phyloP scores from a whole-genome alignment of 768 basidiomycete species.

The Austroboletus festivus region DNA sequence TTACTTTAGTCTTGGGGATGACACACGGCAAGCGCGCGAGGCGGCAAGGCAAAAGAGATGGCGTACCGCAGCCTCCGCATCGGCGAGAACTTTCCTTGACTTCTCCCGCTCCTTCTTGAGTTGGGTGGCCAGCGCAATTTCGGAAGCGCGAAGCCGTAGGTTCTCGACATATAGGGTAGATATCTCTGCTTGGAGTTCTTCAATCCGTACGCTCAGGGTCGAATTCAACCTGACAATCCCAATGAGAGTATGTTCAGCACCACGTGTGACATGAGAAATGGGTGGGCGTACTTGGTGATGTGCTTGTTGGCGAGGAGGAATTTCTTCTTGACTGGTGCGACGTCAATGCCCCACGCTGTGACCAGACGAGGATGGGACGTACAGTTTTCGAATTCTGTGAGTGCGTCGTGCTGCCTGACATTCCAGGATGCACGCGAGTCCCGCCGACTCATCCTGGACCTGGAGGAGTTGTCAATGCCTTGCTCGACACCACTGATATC shows the following conservation, averaged over 20 bases:
- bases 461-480: slow-evolving; percentile 21
- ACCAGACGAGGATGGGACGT: slow-evolving; percentile 28
- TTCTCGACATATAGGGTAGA: slow-evolving; percentile 82
- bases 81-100: slow-evolving; percentile 64
- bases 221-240: slow-evolving; percentile 67
- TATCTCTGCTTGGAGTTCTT: slow-evolving; percentile 81
- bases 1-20: too few relatives aligned
- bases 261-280: slow-evolving; percentile 1
- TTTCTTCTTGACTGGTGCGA: slow-evolving; percentile 82
- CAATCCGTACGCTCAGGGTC: slow-evolving; percentile 77
- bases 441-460: slow-evolving; percentile 33
- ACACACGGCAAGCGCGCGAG: not conserved
- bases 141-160: slow-evolving; percentile 74
- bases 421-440: slow-evolving; percentile 48
- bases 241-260: slow-evolving; percentile 8
- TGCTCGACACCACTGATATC: slow-evolving; percentile 34
- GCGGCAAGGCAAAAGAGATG: slow-evolving; percentile 12
- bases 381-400: slow-evolving; percentile 86
- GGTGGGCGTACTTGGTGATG: slow-evolving; percentile 72
- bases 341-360: slow-evolving; percentile 7
- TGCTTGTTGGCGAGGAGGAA: slow-evolving; percentile 88
- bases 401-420: slow-evolving; percentile 70
- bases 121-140: slow-evolving; percentile 71
- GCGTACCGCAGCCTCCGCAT: slow-evolving; percentile 72
- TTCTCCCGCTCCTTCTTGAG: slow-evolving; percentile 80